Evolutionary conservation across 1,284 basidiomycete genomes (phyloP), one percentile per base, ranked within the genome.

Genomic region (Trichosporon coremiiforme): DNA sequence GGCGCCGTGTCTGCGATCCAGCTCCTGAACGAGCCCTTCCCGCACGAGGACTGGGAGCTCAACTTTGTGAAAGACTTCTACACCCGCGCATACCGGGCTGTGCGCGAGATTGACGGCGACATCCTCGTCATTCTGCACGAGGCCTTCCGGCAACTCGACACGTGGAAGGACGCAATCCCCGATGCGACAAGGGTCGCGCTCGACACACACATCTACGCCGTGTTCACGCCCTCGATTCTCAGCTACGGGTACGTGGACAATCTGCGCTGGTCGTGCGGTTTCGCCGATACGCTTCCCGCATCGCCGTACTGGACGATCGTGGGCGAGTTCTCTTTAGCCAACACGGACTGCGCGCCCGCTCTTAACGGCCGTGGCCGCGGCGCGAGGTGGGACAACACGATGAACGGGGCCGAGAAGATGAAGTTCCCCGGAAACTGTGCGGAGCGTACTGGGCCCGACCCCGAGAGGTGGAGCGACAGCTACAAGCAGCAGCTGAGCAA

Each of bases 401-500:
- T 64, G 4, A 36, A 31, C 2, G 35, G 22, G 15, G 45, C 38
- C 0, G n/a, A 41, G 22, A 6, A 17, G 8, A 13, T 64, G 36
- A 35, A 50, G 33, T 65, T 64, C 20, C 69, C 69, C 17, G 62
- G 62, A 35, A 63, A 70, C 9, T 72, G 79, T 12, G 70, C 71
- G 17, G 68, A 78, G 0, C 62, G 71, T 41, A 80, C 91, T 0
- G 94, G 95, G 20, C 29, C 29, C 12, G 89, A 79, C 60, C 75
- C 88, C 0, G 86, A 87, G 0, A 84, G 85, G 1, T 97, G 95
- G 83, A 90, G 89, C 77, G 78, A 86, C 4, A 86, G 85, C 67
- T 97, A 93, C 85, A 93, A 92, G 85, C 87, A 87, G 1, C 91
- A 91, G 85, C 85, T 98, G 66, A 85, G 90, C 38, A 86, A 90